Evolutionary conservation across 163 green algal genomes (phyloP), one percentile per base, ranked within the genome.

Genomic region (Scenedesmus sp.): DNA sequence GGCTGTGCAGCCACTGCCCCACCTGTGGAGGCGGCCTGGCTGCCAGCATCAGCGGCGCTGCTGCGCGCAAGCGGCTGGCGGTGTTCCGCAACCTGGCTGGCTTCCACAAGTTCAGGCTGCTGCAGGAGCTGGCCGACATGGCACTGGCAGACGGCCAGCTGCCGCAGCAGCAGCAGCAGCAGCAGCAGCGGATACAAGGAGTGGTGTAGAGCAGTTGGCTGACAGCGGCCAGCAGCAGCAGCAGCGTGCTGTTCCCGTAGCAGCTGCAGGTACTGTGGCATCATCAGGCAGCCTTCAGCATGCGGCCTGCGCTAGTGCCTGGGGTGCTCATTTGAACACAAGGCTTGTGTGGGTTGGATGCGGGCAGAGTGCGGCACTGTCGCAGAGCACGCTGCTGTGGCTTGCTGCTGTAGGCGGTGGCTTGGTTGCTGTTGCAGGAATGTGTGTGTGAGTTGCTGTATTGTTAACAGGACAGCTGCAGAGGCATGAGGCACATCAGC

Each of bases 31-130:
- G 95, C 55, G 79, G 90, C 23, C 91, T 98, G 88, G 62, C 57
- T 2, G 77, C 57, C 66, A 96, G 93, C 23, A 86, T 94, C 66
- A 76, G 83, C 7, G 20, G 91, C 12, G 84, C 82, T 64, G 91
- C 74, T 15, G 92, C 95, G 26, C 54, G n/a, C 54, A 95, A 94
- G 83, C 91, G 87, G 34, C 88, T 97, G 83, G 85, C 92, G 10
- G 94, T 97, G 60, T 97, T 96, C 86, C 92, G 87, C 79, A 95
- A 95, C 91, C 91, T 97, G 57, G 95, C 94, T 0, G 59, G 55
- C 9, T 96, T 95, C 90, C 96, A 98, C 88, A 91, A 93, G n/a
- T 97, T 98, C 74, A 55, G 92, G 46, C 93, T 98, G 93, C 94
- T 98, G 88, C 86, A 94, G 76, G 90, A 98, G 91, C 57, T 96